These are phyloP conservation scores for Kalaharituber pfeilii DNA, from an alignment of 2,329 filamentous ascomycete species.

Conservation along the genomic window DNA sequence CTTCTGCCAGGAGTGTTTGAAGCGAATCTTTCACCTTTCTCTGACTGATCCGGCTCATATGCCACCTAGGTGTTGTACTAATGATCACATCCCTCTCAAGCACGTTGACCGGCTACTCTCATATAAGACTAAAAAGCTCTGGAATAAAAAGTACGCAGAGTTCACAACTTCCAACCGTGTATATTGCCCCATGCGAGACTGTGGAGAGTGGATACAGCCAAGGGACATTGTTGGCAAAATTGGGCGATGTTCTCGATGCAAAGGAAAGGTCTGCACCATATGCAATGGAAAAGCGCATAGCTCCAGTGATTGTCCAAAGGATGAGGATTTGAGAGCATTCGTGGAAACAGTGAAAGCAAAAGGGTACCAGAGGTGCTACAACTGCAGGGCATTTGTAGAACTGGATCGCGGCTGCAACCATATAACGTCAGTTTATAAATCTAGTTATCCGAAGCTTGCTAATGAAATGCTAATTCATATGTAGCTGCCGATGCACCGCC, in stretches of 20 bases:
- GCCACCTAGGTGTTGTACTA: slow-evolving; percentile 66
- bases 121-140: slow-evolving; percentile 38
- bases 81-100: slow-evolving; percentile 53
- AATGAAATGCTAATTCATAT: slow-evolving; percentile 4
- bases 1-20: slow-evolving; percentile 64
- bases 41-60: slow-evolving; percentile 62
- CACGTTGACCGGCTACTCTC: slow-evolving; percentile 58
- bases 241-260: slow-evolving; percentile 54
- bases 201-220: slow-evolving; percentile 66
- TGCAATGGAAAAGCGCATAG: slow-evolving; percentile 64
- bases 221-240: slow-evolving; percentile 36
- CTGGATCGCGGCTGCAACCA: slow-evolving; percentile 71
- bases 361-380: slow-evolving; percentile 41
- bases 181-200: slow-evolving; percentile 57
- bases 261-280: slow-evolving; percentile 52
- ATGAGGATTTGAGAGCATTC: slow-evolving; percentile 41
- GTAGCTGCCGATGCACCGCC: slow-evolving; percentile 54
- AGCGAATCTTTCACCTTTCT: slow-evolving; percentile 56
- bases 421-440: slow-evolving; percentile 38
- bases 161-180: slow-evolving; percentile 56
- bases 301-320: slow-evolving; percentile 48
- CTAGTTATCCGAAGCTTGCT: background rate
- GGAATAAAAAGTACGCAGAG: slow-evolving; percentile 68
- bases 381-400: slow-evolving; percentile 57
- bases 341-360: slow-evolving; percentile 16